Evolutionary conservation across 768 basidiomycete species (phyloP), one percentile per base, ranked within the genome.

Genomic region (Podaxis sp.): DNA sequence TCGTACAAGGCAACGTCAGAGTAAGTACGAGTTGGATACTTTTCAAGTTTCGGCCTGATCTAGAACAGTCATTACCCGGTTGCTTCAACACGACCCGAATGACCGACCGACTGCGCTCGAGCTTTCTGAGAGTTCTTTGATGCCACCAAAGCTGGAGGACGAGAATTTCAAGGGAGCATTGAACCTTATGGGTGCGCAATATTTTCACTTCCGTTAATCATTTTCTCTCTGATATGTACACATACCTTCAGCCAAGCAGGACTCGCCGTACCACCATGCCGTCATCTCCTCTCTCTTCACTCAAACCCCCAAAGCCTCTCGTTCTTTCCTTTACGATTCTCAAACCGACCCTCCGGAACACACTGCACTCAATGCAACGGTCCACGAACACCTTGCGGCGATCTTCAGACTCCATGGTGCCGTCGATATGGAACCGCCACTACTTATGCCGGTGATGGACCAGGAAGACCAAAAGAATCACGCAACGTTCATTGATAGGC

Each of bases 361-460:
- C 73, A 79, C 87, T 6, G 80, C 86, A 22, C 72, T 96, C 66
- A 90, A 87, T 67, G 84, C 86, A 11, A 85, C 88, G 3, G 91
- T 96, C 4, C 83, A 89, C 65, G 91, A 95, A 54, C 86, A 87
- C 17, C 77, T 97, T 4, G 79, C 84, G 2, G 78, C 88, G 1
- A 87, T 95, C 17, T 96, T 96, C 74, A 85, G 88, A 40, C 81
- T 96, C 4, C 96, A 96, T 69, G 96, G 96, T 5, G 95, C 96
- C 2, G 86, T 96, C 1, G 87, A 95, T 65, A 88, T 89, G 74
- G 91, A 92, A 67, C 89, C 94, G 0, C 90, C 94, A 0, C 74
- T 96, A n/a, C 78, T 97, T 11, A 85, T 93, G 72, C 95, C 91
- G 0, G 80, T 85, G 1, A 80, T 84, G 53, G 82, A 87, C 33